Evolutionary conservation across 129 eudicot genomes (phyloP).

Genomic region (Gnaphalium uliginosum): DNA sequence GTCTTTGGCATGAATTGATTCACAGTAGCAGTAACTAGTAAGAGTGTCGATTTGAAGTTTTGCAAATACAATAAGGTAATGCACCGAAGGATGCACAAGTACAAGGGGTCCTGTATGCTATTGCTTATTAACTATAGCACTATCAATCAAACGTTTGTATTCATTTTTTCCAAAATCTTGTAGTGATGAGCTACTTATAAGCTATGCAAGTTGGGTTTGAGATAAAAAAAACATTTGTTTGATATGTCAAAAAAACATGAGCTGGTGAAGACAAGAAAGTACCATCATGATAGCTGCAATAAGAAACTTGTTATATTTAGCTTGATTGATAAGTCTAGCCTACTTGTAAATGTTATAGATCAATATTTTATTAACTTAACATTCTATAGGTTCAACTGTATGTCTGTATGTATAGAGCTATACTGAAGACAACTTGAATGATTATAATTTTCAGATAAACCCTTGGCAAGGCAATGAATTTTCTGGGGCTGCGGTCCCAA

Average conservation of each 20-base stretch:
- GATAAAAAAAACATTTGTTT: not conserved
- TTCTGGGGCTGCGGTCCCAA: slow-evolving; percentile 75
- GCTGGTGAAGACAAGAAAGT: slow-evolving; percentile 9
- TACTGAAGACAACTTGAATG: not conserved
- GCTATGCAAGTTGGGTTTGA: too few species aligned
- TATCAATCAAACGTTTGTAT: not conserved
- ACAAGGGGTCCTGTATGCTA: not conserved
- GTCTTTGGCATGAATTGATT: not conserved
- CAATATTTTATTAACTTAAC: too few species aligned
- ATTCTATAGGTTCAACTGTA: too few species aligned
- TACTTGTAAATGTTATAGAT: slow-evolving; percentile 6
- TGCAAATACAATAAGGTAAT: not conserved
- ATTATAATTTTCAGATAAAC: not conserved
- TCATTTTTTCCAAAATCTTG: not conserved
- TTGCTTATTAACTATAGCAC: not conserved
- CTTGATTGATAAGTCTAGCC: slow-evolving; percentile 16
- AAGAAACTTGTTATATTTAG: not conserved
- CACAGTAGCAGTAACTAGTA: not conserved
- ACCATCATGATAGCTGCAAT: slow-evolving; percentile 11
- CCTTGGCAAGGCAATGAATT: slow-evolving; percentile 57
- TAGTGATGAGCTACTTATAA: slow-evolving; percentile 18
- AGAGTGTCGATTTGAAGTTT: not conserved
- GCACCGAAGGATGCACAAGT: not conserved
- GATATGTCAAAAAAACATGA: not conserved
- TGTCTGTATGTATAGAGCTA: too few species aligned